phyloP scores from a whole-genome alignment of 306 rosid species.

The Rubus parviflorus region DNA sequence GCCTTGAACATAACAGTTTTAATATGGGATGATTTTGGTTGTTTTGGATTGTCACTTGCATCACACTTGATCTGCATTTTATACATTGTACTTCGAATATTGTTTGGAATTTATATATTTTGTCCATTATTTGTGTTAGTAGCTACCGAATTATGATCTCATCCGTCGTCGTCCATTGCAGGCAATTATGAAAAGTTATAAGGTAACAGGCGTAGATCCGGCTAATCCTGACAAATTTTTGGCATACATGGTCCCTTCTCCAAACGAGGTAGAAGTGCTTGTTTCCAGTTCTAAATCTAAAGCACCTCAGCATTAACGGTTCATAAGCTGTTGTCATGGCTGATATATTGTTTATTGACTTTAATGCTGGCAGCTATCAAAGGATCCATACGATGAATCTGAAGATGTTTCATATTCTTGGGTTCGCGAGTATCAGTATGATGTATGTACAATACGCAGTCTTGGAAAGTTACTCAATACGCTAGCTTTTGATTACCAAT shows the following conservation, averaged over 20 bases:
- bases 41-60: background rate
- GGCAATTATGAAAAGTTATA: conserved; percentile 94
- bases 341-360: conserved; percentile 14
- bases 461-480: conserved; percentile 10
- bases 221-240: conserved; percentile 85
- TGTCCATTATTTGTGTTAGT: background rate
- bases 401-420: conserved; percentile 81
- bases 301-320: background rate
- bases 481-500: background rate
- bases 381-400: conserved; percentile 78
- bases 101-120: background rate
- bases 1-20: background rate
- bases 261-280: conserved; percentile 65
- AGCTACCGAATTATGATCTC: conserved; percentile 14
- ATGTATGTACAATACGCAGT: conserved; percentile 54
- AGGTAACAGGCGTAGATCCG: conserved; percentile 62
- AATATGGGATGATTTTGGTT: background rate
- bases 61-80: background rate
- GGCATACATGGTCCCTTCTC: conserved; percentile 93
- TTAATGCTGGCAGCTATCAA: conserved; percentile 71
- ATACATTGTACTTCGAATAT: background rate
- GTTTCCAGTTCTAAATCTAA: conserved; percentile 7
- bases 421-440: conserved; percentile 95
- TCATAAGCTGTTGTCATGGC: background rate
- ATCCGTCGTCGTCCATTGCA: conserved; percentile 36